These are phyloP conservation scores for Beauveria asiatica DNA, from an alignment of 2,329 filamentous ascomycete genomes.

Conservation along the genomic window DNA sequence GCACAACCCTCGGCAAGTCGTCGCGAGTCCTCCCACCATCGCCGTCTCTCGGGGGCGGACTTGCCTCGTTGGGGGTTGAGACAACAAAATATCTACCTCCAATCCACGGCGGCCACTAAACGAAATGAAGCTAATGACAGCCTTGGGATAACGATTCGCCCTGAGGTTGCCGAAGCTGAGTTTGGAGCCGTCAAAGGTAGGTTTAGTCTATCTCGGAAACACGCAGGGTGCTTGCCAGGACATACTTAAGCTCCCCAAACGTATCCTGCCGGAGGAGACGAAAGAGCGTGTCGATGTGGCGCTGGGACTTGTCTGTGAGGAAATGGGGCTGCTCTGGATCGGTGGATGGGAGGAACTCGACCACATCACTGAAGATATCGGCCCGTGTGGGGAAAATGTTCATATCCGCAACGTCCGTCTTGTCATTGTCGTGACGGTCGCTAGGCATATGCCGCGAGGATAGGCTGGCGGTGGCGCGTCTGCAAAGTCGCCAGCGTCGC, in stretches of 20 bases:
- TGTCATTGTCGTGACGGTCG: conserved; percentile 6
- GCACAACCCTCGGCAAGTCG: conserved; percentile 5
- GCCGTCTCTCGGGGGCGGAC: not conserved
- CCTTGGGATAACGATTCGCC: not conserved
- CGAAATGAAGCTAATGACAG: not conserved
- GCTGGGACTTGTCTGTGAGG: conserved; percentile 1
- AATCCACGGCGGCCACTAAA: not conserved
- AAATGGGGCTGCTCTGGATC: conserved; percentile 7
- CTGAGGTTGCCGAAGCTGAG: conserved; percentile 2
- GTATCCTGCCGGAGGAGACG: conserved; percentile 6
- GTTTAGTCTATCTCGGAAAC: not conserved
- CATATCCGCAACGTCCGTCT: not conserved
- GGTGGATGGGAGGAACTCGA: conserved; percentile 7
- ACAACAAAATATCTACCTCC: not conserved
- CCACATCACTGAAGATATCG: not conserved
- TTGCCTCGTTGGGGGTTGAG: not conserved
- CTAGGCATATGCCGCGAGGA: not conserved
- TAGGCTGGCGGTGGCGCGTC: not conserved
- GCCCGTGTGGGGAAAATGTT: conserved; percentile 2
- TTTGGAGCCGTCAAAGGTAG: not conserved
- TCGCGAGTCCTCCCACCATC: conserved; percentile 6
- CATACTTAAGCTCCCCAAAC: conserved; percentile 4
- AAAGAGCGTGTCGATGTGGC: conserved; percentile 5
- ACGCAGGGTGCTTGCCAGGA: not conserved
- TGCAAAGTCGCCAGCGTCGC: not conserved